Evolutionary conservation across 1,284 basidiomycete genomes (phyloP).

Genomic region (Leccinum pachyderme): DNA sequence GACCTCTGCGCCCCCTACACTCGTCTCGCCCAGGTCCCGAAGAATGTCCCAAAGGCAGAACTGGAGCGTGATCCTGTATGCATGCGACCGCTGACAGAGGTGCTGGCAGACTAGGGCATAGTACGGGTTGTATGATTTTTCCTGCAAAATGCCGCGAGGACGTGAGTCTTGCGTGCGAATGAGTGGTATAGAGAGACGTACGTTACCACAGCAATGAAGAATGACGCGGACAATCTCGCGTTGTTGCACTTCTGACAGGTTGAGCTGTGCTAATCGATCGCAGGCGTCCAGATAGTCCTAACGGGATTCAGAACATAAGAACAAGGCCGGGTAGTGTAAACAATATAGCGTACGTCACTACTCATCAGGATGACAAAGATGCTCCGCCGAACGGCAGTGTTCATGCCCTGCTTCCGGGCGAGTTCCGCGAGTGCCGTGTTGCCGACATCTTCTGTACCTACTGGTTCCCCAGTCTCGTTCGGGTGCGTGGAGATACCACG

Average conservation of each 20-base stretch:
- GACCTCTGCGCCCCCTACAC: conserved; percentile 79
- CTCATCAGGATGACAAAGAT: conserved; percentile 95
- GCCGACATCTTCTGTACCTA: conserved; percentile 30
- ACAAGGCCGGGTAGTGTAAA: neutral
- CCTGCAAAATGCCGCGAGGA: conserved; percentile 45
- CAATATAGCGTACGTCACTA: conserved; percentile 65
- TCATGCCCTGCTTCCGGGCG: conserved; percentile 96
- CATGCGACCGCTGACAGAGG: conserved; percentile 70
- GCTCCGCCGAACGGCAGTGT: conserved; percentile 89
- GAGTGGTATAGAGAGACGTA: conserved; percentile 32
- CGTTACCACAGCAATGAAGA: conserved; percentile 91
- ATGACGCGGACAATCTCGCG: conserved; percentile 92
- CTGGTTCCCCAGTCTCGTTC: conserved; percentile 13
- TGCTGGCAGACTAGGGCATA: conserved; percentile 86
- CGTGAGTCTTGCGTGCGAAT: neutral
- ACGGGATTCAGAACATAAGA: neutral
- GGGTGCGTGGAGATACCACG: conserved; percentile 32
- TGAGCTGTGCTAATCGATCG: conserved; percentile 80
- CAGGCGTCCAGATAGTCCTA: conserved; percentile 95
- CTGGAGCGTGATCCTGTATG: conserved; percentile 90
- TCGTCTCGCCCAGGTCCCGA: conserved; percentile 83
- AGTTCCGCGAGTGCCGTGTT: conserved; percentile 67
- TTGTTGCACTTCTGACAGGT: conserved; percentile 87
- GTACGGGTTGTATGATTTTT: conserved; percentile 93
- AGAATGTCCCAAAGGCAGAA: conserved; percentile 98